phyloP scores from a whole-genome alignment of 2,329 filamentous ascomycete species.

The Aspergillus neotritici region DNA sequence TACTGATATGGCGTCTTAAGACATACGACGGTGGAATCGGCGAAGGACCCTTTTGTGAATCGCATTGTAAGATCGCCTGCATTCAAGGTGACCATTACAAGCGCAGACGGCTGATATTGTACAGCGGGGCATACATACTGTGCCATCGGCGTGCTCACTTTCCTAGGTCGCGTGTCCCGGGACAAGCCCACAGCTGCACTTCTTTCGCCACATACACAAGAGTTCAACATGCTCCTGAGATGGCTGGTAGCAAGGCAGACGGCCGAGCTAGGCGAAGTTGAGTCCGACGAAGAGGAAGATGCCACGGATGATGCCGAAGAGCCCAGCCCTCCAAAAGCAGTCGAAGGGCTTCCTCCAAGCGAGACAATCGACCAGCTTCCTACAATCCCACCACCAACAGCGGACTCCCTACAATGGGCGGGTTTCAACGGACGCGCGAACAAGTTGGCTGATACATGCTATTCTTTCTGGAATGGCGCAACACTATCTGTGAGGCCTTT shows the following conservation, averaged over 20 bases:
- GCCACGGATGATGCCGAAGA: constrained; percentile 11
- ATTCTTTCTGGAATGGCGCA: constrained; percentile 83
- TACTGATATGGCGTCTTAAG: constrained; percentile 36
- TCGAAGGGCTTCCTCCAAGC: constrained; percentile 14
- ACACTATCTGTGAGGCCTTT: constrained; percentile 46
- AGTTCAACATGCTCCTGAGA: constrained; percentile 36
- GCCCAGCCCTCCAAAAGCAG: background rate
- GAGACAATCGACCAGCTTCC: constrained; percentile 27
- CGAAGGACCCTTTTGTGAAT: constrained; percentile 72
- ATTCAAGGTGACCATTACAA: constrained; percentile 1
- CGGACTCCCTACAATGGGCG: constrained; percentile 46
- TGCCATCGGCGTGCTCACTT: constrained; percentile 68
- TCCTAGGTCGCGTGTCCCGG: constrained; percentile 60
- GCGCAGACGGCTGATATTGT: too few relatives aligned
- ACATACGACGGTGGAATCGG: constrained; percentile 81
- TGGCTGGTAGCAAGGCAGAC: constrained; percentile 65
- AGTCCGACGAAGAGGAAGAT: constrained; percentile 42
- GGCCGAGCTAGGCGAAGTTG: constrained; percentile 46
- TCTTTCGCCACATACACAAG: constrained; percentile 22
- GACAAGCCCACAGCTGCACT: constrained; percentile 18
- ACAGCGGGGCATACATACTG: constrained; percentile 87
- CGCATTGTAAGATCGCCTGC: constrained; percentile 59
- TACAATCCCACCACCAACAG: constrained; percentile 16
- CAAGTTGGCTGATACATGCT: constrained; percentile 92
- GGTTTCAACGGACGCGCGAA: constrained; percentile 89